These are phyloP conservation scores for Globisporangium irregulare DNA, from an alignment of 352 stramenopile species.

Conservation along the genomic window DNA sequence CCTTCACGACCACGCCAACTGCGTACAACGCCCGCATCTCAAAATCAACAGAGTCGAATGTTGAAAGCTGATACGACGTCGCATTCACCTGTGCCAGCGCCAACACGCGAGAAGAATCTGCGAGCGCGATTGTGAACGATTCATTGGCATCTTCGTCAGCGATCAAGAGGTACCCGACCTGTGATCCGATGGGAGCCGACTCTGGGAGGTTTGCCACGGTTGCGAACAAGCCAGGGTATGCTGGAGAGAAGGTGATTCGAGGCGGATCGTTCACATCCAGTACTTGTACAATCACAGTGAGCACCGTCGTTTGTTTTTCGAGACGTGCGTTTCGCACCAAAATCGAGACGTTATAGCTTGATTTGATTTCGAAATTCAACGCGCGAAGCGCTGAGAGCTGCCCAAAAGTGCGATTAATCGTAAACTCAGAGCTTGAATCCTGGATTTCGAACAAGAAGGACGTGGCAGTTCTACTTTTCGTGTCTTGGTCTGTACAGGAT, in stretches of 20 bases:
- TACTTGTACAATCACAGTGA: slow-evolving; percentile 14
- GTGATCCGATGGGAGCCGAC: slow-evolving; percentile 6
- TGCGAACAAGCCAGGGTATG: neutral
- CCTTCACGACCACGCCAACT: neutral
- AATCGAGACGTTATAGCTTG: slow-evolving; percentile 26
- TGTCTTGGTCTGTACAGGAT: slow-evolving; percentile 45
- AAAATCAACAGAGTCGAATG: slow-evolving; percentile 5
- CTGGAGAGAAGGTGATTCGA: slow-evolving; percentile 3
- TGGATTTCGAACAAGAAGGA: slow-evolving; percentile 42
- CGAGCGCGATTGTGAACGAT: neutral
- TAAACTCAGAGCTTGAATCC: slow-evolving; percentile 16
- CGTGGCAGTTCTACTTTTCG: slow-evolving; percentile 15
- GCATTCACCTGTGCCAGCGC: slow-evolving; percentile 5
- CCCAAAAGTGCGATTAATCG: slow-evolving; percentile 21
- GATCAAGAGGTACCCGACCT: neutral
- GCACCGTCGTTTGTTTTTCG: slow-evolving; percentile 22
- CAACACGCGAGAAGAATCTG: slow-evolving; percentile 1
- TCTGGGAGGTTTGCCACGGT: slow-evolving; percentile 4
- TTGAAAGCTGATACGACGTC: slow-evolving; percentile 9
- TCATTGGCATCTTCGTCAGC: slow-evolving; percentile 8
- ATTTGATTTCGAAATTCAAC: slow-evolving; percentile 31
- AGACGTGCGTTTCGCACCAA: slow-evolving; percentile 28
- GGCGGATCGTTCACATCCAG: slow-evolving; percentile 11
- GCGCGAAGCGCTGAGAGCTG: slow-evolving; percentile 15
- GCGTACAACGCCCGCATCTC: slow-evolving; percentile 1